phyloP scores from a whole-genome alignment of 2,329 filamentous ascomycete species.

The Celoporthe dispersa region DNA sequence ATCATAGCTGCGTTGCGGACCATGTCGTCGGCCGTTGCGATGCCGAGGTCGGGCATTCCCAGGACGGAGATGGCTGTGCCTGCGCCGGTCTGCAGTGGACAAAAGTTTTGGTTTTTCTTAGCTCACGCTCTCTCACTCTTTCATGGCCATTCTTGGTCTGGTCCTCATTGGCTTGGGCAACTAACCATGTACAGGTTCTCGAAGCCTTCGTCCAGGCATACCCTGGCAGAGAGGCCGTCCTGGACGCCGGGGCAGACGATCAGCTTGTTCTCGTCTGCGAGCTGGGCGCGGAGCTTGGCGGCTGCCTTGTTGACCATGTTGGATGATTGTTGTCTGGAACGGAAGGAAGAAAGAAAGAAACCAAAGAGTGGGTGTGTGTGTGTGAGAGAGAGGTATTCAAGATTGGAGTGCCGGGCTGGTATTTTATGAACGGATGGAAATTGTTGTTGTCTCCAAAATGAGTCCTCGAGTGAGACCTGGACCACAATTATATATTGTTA shows the following conservation, averaged over 20 bases:
- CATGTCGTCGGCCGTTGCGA: conserved; percentile 68
- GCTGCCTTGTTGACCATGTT: conserved; percentile 33
- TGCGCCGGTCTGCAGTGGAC: conserved; percentile 60
- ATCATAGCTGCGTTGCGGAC: conserved; percentile 67
- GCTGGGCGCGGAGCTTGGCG: conserved; percentile 46
- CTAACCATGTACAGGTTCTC: conserved; percentile 70
- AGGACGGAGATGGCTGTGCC: conserved; percentile 63
- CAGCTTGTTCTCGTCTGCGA: conserved; percentile 45
- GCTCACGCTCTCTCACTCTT: too few relatives aligned
- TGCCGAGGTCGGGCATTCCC: conserved; percentile 64
- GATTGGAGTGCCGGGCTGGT: too few relatives aligned
- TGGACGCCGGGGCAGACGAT: conserved; percentile 69
- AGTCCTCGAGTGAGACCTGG: background rate
- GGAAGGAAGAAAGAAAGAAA: too few relatives aligned
- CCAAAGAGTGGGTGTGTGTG: too few relatives aligned
- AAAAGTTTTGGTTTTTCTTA: too few relatives aligned
- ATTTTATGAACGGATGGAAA: background rate
- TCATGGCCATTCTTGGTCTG: too few relatives aligned
- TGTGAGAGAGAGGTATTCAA: background rate
- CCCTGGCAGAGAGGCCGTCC: conserved; percentile 68
- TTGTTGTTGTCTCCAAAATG: background rate
- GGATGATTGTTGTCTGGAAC: conserved; percentile 26
- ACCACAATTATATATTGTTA: background rate
- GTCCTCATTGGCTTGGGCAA: background rate
- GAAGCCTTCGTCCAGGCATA: conserved; percentile 66